Conservation (phyloP, 2,329 filamentous ascomycete genomes). For the Fusarium incarnatum region DNA sequence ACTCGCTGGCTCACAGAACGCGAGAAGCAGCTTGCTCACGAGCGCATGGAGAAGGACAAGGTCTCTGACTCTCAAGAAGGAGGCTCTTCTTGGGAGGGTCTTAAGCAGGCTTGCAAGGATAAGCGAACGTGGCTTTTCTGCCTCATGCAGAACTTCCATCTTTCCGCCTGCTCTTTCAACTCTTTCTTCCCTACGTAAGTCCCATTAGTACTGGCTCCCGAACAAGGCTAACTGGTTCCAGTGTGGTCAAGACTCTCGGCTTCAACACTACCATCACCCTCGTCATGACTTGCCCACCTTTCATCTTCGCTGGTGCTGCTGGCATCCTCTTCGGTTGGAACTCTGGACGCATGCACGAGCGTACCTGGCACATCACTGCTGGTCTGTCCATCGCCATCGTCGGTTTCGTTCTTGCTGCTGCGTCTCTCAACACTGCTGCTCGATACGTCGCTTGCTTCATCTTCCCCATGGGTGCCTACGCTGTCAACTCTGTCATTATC, state of each 20-base stretch:
- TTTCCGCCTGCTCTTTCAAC: constrained; percentile 61
- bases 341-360: constrained; percentile 61
- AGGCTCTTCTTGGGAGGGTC: constrained; percentile 58
- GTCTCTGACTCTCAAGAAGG: constrained; percentile 57
- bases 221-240: constrained; percentile 5
- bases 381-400: constrained; percentile 56
- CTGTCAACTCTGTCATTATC: constrained; percentile 60
- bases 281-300: constrained; percentile 65
- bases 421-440: constrained; percentile 53
- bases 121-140: constrained; percentile 65
- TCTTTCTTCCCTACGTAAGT: constrained; percentile 58
- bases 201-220: fast-evolving
- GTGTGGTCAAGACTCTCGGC: constrained; percentile 61
- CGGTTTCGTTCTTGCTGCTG: constrained; percentile 56
- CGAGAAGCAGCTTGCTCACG: constrained; percentile 61
- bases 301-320: constrained; percentile 60
- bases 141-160: constrained; percentile 67
- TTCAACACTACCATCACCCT: constrained; percentile 63
- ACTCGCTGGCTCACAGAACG: constrained; percentile 57
- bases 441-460: constrained; percentile 58
- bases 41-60: constrained; percentile 63
- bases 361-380: constrained; percentile 62
- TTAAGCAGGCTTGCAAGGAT: constrained; percentile 62
- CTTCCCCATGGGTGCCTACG: constrained; percentile 57
- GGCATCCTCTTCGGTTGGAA: constrained; percentile 62